Percentiles rank a stretch among this genome's conserved stretches.
Evolutionary conservation across 306 rosid species (phyloP).

Genomic region (Ormosia emarginata): DNA sequence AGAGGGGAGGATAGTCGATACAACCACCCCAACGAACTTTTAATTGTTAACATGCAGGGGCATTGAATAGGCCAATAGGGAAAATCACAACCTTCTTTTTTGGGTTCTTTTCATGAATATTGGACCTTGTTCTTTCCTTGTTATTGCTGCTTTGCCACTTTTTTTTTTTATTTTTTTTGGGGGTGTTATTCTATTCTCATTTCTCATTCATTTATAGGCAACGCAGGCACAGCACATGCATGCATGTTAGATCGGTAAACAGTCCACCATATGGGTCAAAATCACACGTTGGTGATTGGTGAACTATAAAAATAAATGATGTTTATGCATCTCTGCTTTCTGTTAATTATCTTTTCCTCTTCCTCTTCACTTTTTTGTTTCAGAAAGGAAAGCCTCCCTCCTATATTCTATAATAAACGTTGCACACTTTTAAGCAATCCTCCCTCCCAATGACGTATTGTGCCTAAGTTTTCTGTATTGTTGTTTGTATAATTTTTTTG

Average conservation of each 20-base stretch:
- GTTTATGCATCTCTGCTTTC: neutral
- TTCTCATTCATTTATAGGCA: neutral
- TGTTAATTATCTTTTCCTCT: neutral
- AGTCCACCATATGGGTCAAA: conserved; percentile 10
- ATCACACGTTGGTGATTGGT: conserved; percentile 33
- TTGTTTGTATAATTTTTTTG: neutral
- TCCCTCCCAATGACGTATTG: neutral
- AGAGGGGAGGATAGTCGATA: conserved; percentile 44
- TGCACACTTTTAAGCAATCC: neutral
- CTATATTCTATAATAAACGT: neutral
- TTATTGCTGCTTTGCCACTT: conserved; percentile 14
- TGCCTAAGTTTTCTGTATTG: neutral
- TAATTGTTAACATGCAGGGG: conserved; percentile 44
- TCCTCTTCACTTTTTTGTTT: neutral
- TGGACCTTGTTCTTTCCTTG: neutral
- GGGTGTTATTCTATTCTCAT: neutral
- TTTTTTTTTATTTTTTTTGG: neutral
- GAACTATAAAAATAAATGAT: conserved; percentile 12
- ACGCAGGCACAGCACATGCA: conserved; percentile 10
- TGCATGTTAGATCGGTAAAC: conserved; percentile 29
- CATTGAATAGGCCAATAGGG: conserved; percentile 42
- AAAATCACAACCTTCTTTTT: neutral
- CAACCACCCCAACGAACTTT: conserved; percentile 98
- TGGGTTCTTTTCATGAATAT: neutral
- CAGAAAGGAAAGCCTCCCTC: neutral